Evolutionary conservation across 768 basidiomycete genomes (phyloP).

Genomic region (Serpula lacrymans): DNA sequence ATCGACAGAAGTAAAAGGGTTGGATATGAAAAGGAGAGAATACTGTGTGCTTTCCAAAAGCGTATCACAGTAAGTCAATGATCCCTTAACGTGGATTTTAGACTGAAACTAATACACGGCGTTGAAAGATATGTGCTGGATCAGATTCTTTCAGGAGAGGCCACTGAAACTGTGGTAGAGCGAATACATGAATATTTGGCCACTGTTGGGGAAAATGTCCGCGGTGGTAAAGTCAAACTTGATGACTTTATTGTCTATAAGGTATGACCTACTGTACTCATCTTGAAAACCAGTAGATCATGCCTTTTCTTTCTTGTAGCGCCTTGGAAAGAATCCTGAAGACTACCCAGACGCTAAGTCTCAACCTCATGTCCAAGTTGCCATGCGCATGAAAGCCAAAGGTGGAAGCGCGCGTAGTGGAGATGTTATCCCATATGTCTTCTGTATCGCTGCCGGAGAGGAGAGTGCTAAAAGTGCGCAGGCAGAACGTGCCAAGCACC

Average conservation of each 20-base stretch:
- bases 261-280: conserved; percentile 39
- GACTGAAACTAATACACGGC: conserved; percentile 3
- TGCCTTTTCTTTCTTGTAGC: conserved; percentile 48
- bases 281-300: not conserved
- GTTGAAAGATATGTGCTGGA: conserved; percentile 78
- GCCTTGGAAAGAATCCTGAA: conserved; percentile 93
- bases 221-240: conserved; percentile 71
- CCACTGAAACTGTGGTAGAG: conserved; percentile 85
- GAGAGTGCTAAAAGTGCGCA: conserved; percentile 71
- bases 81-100: not conserved
- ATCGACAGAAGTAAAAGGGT: conserved; percentile 88
- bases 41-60: conserved; percentile 90
- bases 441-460: conserved; percentile 77
- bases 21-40: conserved; percentile 99
- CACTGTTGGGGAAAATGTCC: conserved; percentile 72
- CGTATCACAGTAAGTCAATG: conserved; percentile 74
- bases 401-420: conserved; percentile 79
- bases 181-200: conserved; percentile 90
- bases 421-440: conserved; percentile 95
- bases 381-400: conserved; percentile 81
- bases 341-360: conserved; percentile 95
- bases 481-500: conserved; percentile 89
- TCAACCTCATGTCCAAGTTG: conserved; percentile 97
- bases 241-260: conserved; percentile 97
- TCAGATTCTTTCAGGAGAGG: conserved; percentile 87